phyloP scores from a whole-genome alignment of 805 yeast genomes.

The Isabelozyma heimii region DNA sequence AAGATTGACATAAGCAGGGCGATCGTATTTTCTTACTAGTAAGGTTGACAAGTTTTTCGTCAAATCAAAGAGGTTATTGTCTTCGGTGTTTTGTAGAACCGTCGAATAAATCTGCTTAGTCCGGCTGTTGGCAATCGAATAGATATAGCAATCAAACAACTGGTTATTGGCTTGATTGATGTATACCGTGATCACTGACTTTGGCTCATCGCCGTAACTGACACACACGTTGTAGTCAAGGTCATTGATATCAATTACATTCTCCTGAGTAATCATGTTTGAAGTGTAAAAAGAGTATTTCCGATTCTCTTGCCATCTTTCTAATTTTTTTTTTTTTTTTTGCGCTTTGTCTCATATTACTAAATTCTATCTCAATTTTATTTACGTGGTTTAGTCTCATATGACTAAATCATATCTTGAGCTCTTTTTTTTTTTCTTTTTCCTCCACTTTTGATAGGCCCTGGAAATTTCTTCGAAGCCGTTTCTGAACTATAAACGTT shows the following conservation, averaged over 20 bases:
- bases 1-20: slow-evolving; percentile 30
- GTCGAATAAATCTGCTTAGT: slow-evolving; percentile 16
- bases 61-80: slow-evolving; percentile 11
- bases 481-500: too few species aligned
- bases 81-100: slow-evolving; percentile 14
- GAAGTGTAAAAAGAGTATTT: too few species aligned
- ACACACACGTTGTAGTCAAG: slow-evolving; percentile 1
- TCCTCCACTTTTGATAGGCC: too few species aligned
- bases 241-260: slow-evolving; percentile 4
- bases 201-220: slow-evolving; percentile 3
- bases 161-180: slow-evolving; percentile 20
- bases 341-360: too few species aligned
- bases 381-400: too few species aligned
- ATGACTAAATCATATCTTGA: too few species aligned
- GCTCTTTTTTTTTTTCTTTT: too few species aligned
- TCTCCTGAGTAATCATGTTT: background rate
- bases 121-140: slow-evolving; percentile 21
- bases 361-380: too few species aligned
- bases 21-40: slow-evolving; percentile 17
- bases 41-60: slow-evolving; percentile 20
- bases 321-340: too few species aligned
- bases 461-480: too few species aligned
- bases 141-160: slow-evolving; percentile 26
- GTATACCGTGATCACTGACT: slow-evolving; percentile 28
- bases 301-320: too few species aligned